Base-by-base conservation (phyloP, 805 yeast genomes). In the Huiozyma sinensis region DNA sequence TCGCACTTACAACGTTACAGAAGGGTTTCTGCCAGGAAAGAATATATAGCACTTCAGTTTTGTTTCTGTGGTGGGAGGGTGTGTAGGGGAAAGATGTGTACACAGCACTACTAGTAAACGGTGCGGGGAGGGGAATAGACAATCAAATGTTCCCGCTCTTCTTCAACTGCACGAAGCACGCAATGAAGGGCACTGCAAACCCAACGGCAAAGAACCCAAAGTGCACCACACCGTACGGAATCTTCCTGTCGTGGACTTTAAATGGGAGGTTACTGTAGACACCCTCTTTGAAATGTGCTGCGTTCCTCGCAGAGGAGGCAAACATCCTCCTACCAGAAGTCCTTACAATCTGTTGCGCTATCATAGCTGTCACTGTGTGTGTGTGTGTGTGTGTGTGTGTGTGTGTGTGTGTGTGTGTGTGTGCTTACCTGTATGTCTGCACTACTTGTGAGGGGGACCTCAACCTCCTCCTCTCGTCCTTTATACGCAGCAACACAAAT, bases 201-300 rank as follows among this genome's bases (percentile, higher is more conserved):
- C 87, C 90, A 37, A 78, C 60, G 64, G 83, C 77, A 53, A 82
- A 73, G 70, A 79, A 82, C 43, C 88, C 78, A 74, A 84, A 82
- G 73, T 83, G 95, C 53, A 82, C 74, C 43, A 87, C 70, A 54
- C 80, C 85, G 66, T 76, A 88, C 54, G 97, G 97, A 53, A 90
- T 75, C 72, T 79, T 83, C 76, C 95, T 88, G 77, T 81, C 74
- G 76, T 87, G 88, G 51, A 90, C 95, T 75, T 79, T 79, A 79
- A 90, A 92, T 53, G 98, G 98, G 51, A 90, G 63, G 77, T 92
- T 90, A 60, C 83, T 72, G 81, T 92, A 92, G 40, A 81, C 80
- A 61, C 97, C 97, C 60, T 77, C 83, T 57, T 79, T 78, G 62
- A 75, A 79, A 68, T 77, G 83, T n/a, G 34, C 47, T 17, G 63